phyloP scores from a whole-genome alignment of 176 grass and related monocot genomes.

The Tuctoria greenei region DNA sequence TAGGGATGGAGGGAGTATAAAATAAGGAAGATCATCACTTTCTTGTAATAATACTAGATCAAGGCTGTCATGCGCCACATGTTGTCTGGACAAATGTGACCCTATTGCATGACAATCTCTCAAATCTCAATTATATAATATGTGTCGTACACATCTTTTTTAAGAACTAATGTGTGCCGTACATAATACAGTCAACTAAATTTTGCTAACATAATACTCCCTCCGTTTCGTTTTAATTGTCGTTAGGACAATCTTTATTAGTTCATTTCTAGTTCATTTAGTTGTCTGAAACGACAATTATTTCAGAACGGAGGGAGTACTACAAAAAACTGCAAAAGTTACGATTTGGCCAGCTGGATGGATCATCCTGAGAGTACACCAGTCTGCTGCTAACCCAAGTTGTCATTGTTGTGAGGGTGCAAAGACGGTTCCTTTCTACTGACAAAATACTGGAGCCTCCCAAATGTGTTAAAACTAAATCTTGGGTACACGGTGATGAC shows the following conservation, averaged over 20 bases:
- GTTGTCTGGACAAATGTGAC: neutral
- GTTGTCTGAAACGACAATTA: no score
- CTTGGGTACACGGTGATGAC: neutral
- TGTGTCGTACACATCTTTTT: neutral
- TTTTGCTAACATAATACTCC: neutral
- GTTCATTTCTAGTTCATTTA: no score
- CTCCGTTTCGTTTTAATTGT: no score
- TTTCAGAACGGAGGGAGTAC: no score
- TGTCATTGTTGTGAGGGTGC: neutral
- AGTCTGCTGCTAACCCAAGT: neutral
- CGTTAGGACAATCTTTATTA: no score
- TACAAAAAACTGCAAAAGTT: neutral
- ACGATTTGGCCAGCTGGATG: constrained; percentile 2
- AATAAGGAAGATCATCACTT: neutral
- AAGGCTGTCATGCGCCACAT: neutral
- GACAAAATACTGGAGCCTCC: neutral
- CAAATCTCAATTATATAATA: neutral
- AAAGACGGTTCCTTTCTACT: neutral
- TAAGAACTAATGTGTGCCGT: neutral
- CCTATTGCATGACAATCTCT: neutral
- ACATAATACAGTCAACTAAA: neutral
- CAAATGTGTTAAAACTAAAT: neutral
- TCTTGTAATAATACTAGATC: constrained; percentile 2
- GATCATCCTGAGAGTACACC: neutral
- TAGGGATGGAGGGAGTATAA: no score